Conservation (phyloP, 1,139 yeast species). For the Diutina scorzettiae region DNA sequence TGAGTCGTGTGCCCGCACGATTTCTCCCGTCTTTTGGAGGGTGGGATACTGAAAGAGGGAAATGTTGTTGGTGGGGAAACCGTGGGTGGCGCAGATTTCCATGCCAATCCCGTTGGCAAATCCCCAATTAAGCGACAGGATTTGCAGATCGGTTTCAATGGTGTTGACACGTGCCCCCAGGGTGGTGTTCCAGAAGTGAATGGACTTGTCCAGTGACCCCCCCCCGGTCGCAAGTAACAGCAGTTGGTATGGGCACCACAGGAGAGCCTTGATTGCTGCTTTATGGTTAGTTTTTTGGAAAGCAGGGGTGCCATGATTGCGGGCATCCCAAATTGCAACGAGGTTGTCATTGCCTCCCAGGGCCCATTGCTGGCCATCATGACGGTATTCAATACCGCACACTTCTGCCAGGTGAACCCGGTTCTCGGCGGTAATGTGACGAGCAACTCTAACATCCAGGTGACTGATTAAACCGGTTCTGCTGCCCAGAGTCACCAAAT, state of each 20-base stretch:
- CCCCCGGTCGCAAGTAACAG: conserved; percentile 92
- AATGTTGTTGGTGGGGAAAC: conserved; percentile 80
- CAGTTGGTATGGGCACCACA: conserved; percentile 88
- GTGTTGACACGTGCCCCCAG: conserved; percentile 83
- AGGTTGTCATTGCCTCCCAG: conserved; percentile 93
- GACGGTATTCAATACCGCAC: conserved; percentile 82
- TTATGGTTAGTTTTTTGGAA: conserved; percentile 71
- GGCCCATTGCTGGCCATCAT: conserved; percentile 77
- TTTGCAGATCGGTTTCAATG: conserved; percentile 89
- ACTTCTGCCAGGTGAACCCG: conserved; percentile 71
- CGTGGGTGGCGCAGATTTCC: conserved; percentile 91
- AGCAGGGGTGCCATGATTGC: conserved; percentile 31
- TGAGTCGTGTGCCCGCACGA: conserved; percentile 78
- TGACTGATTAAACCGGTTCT: conserved; percentile 76
- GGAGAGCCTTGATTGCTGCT: conserved; percentile 92
- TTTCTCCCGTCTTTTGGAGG: conserved; percentile 79
- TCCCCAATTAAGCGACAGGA: conserved; percentile 89
- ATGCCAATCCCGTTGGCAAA: conserved; percentile 56
- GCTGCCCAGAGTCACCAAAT: conserved; percentile 71
- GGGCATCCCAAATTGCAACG: conserved; percentile 90
- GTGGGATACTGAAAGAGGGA: conserved; percentile 81
- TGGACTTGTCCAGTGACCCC: conserved; percentile 80
- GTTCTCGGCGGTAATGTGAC: conserved; percentile 55
- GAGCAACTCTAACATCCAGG: conserved; percentile 84
- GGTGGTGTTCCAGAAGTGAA: conserved; percentile 92